phyloP scores from a whole-genome alignment of 345 rosid species.

The Alliaria petiolata region DNA sequence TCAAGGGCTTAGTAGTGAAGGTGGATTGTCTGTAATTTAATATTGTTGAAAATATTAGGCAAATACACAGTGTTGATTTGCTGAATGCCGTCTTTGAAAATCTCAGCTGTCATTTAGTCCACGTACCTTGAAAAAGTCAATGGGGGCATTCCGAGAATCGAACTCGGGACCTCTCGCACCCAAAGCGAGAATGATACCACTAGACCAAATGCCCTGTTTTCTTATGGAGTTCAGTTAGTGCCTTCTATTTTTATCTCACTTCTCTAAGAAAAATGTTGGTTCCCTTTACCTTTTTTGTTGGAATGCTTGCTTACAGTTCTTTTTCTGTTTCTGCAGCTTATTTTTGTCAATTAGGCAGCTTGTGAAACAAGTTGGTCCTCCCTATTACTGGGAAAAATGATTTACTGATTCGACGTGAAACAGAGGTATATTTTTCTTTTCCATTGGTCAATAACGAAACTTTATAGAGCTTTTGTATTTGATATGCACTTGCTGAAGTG shows the following conservation, averaged over 20 bases:
- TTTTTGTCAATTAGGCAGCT: neutral
- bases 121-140: neutral
- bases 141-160: slow-evolving; percentile 70
- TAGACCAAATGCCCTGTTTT: slow-evolving; percentile 65
- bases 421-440: neutral
- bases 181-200: slow-evolving; percentile 81
- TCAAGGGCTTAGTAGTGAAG: neutral
- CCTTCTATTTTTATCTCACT: neutral
- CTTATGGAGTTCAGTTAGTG: neutral
- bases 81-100: neutral
- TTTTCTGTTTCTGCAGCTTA: neutral
- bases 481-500: no score
- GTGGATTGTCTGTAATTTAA: neutral
- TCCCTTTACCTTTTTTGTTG: neutral
- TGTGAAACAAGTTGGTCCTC: neutral
- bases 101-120: neutral
- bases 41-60: neutral
- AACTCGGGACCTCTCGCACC: slow-evolving; percentile 86
- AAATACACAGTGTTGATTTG: neutral
- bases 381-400: neutral
- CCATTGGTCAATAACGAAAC: neutral
- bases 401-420: neutral
- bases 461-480: no score
- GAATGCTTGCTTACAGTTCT: neutral
- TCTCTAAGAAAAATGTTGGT: neutral